Percentiles rank a stretch among this genome's conserved stretches.
These are phyloP conservation scores for Quercus ilex DNA, from an alignment of 306 rosid genomes.

Conservation along the genomic window DNA sequence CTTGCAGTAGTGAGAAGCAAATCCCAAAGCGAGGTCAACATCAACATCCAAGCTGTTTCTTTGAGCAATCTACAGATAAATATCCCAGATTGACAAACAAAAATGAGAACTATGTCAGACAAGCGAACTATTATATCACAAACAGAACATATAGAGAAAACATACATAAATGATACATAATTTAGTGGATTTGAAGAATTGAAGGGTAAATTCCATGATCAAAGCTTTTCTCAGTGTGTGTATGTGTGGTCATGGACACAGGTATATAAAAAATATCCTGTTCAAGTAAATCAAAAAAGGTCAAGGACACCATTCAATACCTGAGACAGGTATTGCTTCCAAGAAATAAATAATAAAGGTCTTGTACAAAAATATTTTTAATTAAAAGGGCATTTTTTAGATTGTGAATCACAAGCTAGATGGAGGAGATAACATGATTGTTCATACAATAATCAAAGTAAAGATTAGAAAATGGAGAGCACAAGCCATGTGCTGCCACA, in stretches of 20 bases:
- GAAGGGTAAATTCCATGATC: not conserved
- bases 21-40: conserved; percentile 84
- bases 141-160: not conserved
- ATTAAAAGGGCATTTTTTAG: not conserved
- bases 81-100: conserved; percentile 27
- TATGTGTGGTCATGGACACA: not conserved
- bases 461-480: no score
- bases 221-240: not conserved
- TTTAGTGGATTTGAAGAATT: not conserved
- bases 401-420: not conserved
- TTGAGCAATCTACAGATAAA: conserved; percentile 66
- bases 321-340: not conserved
- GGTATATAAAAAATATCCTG: not conserved
- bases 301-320: not conserved
- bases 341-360: not conserved
- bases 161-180: not conserved
- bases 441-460: not conserved
- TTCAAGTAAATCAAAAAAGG: not conserved
- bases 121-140: not conserved
- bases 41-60: conserved; percentile 91
- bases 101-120: not conserved
- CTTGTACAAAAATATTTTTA: not conserved
- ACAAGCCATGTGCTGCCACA: no score
- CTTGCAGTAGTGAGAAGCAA: conserved; percentile 89
- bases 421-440: not conserved